Base-by-base conservation (phyloP, 352 stramenopile species). In the Phytophthora hibernalis region DNA sequence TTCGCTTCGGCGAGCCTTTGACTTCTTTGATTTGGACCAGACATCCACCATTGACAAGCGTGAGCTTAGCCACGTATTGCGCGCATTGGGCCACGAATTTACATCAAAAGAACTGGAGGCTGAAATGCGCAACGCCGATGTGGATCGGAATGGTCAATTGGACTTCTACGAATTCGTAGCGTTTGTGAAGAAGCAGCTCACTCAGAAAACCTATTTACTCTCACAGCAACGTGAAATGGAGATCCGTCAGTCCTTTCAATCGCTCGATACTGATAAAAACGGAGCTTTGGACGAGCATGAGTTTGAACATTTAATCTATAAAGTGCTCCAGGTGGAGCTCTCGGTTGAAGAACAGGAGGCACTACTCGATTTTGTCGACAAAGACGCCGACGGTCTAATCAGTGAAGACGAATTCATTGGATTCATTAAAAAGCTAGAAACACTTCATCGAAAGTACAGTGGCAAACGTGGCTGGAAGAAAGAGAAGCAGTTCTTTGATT, bases 11-110 rank as follows among this genome's bases (percentile, higher is more conserved):
- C 76, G 79, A 49, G 86, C 81, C 13, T 95, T 93, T 45, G 84
- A 93, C 38, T 93, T 93, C 37, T 95, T 91, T 48, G 86, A 95
- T 43, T 56, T 88, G 5, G 81, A 95, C 33, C 79, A 83, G 22
- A 93, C 74, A 16, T 77, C 79, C 15, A 83, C 78, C 1, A 95
- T 95, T 16, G 83, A 91, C 35, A 90, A 90, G 47, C 70, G 74
- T 12, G 85, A 93, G 48, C 62, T 95, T 16, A 75, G 65, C 10
- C 80, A 90, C 31, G 80, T 95, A 2, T 61, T 95, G 4, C 77
- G 82, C 22, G 86, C 84, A 1, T 58, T 95, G 10, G 86, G 82
- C 1, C 77, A 95, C 54, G 84, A 95, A 38, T 85, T 93, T 24
- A 90, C 83, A 1, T 77, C 74, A 0, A 70, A 85, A 33, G 84